Percentiles rank a stretch among this genome's conserved stretches.
Evolutionary conservation across 2,329 filamentous ascomycete genomes (phyloP).

Genomic region (Calonectria multiphialidica): DNA sequence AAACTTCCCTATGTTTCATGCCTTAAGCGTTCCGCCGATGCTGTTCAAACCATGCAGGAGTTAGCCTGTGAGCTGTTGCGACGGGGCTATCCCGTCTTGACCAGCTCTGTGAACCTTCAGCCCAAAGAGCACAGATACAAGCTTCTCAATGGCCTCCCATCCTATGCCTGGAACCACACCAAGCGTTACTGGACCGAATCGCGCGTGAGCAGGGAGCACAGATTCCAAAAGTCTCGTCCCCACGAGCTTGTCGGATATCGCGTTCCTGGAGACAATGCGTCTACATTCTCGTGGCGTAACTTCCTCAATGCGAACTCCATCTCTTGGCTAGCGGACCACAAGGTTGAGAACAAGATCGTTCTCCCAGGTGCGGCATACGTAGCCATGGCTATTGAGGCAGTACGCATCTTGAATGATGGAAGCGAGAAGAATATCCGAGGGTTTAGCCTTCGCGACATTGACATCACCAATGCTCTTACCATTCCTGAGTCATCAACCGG

Average conservation of each 20-base stretch:
- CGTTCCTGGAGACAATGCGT: neutral
- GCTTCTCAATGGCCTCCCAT: slow-evolving; percentile 46
- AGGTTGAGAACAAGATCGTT: neutral
- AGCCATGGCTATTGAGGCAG: neutral
- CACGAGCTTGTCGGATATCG: neutral
- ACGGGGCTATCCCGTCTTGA: neutral
- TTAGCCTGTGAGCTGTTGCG: neutral
- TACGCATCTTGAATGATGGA: neutral
- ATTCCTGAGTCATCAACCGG: neutral
- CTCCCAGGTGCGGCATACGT: neutral
- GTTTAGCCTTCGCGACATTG: neutral
- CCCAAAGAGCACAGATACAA: neutral
- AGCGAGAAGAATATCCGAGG: neutral
- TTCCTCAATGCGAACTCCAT: neutral
- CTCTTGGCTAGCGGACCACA: neutral
- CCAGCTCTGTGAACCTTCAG: neutral
- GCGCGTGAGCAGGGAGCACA: slow-evolving; percentile 41
- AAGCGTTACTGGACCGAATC: slow-evolving; percentile 51
- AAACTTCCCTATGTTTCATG: neutral
- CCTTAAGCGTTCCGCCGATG: neutral
- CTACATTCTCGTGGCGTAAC: neutral
- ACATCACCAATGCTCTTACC: neutral
- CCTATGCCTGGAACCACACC: slow-evolving; percentile 44
- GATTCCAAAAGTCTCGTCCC: slow-evolving; percentile 10
- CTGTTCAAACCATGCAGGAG: neutral